Evolutionary conservation across 1,139 yeast genomes (phyloP).

Genomic region (Magnusiomyces fungicola): DNA sequence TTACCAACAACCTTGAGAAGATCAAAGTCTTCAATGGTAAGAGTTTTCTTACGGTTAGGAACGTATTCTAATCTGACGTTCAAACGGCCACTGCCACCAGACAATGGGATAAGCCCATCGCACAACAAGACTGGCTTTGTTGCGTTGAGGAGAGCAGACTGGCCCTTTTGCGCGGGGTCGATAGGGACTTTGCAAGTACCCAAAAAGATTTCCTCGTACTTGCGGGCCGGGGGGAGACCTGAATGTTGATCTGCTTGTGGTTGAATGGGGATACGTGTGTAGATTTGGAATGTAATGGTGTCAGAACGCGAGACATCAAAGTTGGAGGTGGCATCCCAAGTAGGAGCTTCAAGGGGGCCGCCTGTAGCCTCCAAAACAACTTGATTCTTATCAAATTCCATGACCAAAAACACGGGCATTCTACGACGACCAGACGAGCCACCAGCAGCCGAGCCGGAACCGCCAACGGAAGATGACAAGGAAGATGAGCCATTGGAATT

Average conservation of each 20-base stretch:
- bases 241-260: conserved; percentile 2
- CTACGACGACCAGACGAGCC: conserved; percentile 7
- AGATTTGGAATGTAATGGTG: conserved; percentile 59
- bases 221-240: neutral
- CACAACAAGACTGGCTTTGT: neutral
- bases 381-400: conserved; percentile 52
- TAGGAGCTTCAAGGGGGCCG: conserved; percentile 58
- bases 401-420: conserved; percentile 36
- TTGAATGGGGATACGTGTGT: conserved; percentile 55
- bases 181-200: conserved; percentile 31
- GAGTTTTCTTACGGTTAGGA: conserved; percentile 50
- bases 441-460: conserved; percentile 2
- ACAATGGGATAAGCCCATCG: conserved; percentile 17
- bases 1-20: conserved; percentile 91
- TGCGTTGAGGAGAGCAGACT: conserved; percentile 7
- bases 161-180: conserved; percentile 11
- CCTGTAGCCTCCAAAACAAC: conserved; percentile 73
- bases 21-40: conserved; percentile 87
- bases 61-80: conserved; percentile 75
- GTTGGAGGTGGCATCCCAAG: conserved; percentile 81
- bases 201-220: conserved; percentile 31
- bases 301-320: conserved; percentile 77
- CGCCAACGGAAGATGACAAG: neutral
- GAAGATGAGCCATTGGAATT: neutral
- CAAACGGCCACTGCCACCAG: conserved; percentile 35